These are phyloP conservation scores for Suillus sp. DNA, from an alignment of 768 basidiomycete genomes.

Conservation along the genomic window DNA sequence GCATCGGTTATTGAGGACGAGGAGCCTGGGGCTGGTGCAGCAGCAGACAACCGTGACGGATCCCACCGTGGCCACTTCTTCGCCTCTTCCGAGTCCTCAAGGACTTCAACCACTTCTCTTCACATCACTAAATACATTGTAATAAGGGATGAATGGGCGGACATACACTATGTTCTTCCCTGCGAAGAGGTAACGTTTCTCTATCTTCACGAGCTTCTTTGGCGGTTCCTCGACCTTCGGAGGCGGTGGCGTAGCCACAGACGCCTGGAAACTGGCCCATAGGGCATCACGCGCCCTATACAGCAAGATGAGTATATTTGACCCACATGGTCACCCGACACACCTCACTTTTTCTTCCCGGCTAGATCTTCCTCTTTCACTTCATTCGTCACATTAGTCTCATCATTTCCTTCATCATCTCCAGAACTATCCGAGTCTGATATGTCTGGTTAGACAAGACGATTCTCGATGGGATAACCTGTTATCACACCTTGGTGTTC, in stretches of 20 bases:
- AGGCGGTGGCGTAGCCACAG: slow-evolving; percentile 42
- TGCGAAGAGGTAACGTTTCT: slow-evolving; percentile 72
- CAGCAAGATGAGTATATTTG: slow-evolving; percentile 8
- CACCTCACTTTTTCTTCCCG: slow-evolving; percentile 47
- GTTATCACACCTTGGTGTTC: slow-evolving; percentile 39
- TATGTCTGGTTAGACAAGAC: slow-evolving; percentile 9
- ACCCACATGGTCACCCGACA: slow-evolving; percentile 5
- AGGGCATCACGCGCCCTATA: slow-evolving; percentile 60
- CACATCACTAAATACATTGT: slow-evolving; percentile 6
- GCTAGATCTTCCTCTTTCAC: slow-evolving; percentile 37
- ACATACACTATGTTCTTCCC: slow-evolving; percentile 76
- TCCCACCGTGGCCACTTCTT: slow-evolving; percentile 69
- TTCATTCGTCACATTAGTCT: slow-evolving; percentile 30
- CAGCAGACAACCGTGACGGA: slow-evolving; percentile 12
- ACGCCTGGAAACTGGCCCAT: slow-evolving; percentile 71
- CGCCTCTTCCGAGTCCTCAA: slow-evolving; percentile 73
- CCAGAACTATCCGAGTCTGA: slow-evolving; percentile 43
- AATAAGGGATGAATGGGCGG: neutral
- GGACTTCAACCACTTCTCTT: slow-evolving; percentile 76
- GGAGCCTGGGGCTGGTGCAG: slow-evolving; percentile 13
- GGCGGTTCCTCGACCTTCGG: slow-evolving; percentile 22
- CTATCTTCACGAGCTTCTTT: slow-evolving; percentile 61
- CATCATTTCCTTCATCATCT: slow-evolving; percentile 40
- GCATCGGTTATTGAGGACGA: slow-evolving; percentile 4
- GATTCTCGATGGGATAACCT: neutral